These are phyloP conservation scores for Kokia cookei DNA, from an alignment of 441 rosid species.

Conservation along the genomic window DNA sequence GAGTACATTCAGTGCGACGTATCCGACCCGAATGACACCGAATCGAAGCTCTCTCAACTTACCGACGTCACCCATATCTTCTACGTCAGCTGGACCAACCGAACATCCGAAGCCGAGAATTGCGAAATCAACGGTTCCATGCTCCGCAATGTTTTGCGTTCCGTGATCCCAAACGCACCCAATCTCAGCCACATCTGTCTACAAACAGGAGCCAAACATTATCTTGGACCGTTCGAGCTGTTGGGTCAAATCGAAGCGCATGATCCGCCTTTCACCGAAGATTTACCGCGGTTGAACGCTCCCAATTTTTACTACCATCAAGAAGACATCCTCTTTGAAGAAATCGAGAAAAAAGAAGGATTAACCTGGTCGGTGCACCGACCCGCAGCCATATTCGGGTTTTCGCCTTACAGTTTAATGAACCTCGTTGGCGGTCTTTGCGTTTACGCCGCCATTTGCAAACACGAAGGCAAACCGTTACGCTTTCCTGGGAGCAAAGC, in stretches of 20 bases:
- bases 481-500: slow-evolving; percentile 55
- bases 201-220: slow-evolving; percentile 70
- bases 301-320: slow-evolving; percentile 55
- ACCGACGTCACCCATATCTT: slow-evolving; percentile 72
- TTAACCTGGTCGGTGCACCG: slow-evolving; percentile 70
- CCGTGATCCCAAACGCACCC: slow-evolving; percentile 57
- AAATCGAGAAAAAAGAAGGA: slow-evolving; percentile 38
- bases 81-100: slow-evolving; percentile 59
- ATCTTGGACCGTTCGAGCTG: slow-evolving; percentile 43
- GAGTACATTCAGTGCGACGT: slow-evolving; percentile 86
- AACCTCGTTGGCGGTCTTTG: slow-evolving; percentile 55
- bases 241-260: slow-evolving; percentile 22
- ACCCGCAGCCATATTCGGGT: slow-evolving; percentile 55
- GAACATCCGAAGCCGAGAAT: slow-evolving; percentile 46
- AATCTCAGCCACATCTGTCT: slow-evolving; percentile 73
- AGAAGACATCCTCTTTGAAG: slow-evolving; percentile 62
- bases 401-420: slow-evolving; percentile 71
- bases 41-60: slow-evolving; percentile 55
- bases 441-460: slow-evolving; percentile 70
- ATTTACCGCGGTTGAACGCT: slow-evolving; percentile 49
- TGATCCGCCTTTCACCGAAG: slow-evolving; percentile 72
- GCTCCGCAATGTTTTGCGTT: slow-evolving; percentile 63
- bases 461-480: slow-evolving; percentile 54
- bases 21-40: slow-evolving; percentile 33
- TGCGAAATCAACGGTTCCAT: slow-evolving; percentile 54